A percentile compares a stretch with the other conserved stretches of the same genome.
Conservation (phyloP, 2,329 filamentous ascomycete genomes). For the Xylaria sp. region DNA sequence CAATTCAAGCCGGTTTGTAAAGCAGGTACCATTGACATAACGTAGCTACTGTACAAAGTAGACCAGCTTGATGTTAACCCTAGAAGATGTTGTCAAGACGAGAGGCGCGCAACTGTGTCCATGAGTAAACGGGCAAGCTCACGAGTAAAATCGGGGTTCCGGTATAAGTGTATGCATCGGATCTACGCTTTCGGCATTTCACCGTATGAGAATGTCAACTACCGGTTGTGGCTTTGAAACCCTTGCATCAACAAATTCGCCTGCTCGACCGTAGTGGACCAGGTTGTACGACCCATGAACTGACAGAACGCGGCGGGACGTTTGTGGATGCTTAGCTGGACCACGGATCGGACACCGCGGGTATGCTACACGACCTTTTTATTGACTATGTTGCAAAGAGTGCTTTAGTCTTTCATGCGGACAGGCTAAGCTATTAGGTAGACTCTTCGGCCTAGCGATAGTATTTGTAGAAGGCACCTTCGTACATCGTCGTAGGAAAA, state of each 20-base stretch:
- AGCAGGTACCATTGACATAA: neutral
- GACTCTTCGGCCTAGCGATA: neutral
- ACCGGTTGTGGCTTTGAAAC: constrained; percentile 16
- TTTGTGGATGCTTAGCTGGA: neutral
- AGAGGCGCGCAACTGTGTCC: neutral
- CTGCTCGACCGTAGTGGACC: neutral
- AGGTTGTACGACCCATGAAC: neutral
- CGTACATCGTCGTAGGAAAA: neutral
- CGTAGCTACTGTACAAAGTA: neutral
- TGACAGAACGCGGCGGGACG: neutral
- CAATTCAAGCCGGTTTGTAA: neutral
- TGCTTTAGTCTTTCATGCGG: neutral
- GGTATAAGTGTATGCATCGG: constrained; percentile 11
- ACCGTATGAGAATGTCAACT: constrained; percentile 10
- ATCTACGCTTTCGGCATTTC: constrained; percentile 29
- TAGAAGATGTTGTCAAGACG: neutral
- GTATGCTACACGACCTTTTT: neutral
- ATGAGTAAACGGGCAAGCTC: neutral
- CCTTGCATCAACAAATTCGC: constrained; percentile 6
- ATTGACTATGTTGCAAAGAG: neutral
- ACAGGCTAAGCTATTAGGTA: neutral
- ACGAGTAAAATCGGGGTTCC: neutral
- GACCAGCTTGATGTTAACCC: neutral
- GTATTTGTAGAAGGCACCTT: neutral
- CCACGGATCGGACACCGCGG: neutral